Evolutionary conservation across 2,329 filamentous ascomycete genomes (phyloP).

Genomic region (Tolypocladium cylindrosporum): DNA sequence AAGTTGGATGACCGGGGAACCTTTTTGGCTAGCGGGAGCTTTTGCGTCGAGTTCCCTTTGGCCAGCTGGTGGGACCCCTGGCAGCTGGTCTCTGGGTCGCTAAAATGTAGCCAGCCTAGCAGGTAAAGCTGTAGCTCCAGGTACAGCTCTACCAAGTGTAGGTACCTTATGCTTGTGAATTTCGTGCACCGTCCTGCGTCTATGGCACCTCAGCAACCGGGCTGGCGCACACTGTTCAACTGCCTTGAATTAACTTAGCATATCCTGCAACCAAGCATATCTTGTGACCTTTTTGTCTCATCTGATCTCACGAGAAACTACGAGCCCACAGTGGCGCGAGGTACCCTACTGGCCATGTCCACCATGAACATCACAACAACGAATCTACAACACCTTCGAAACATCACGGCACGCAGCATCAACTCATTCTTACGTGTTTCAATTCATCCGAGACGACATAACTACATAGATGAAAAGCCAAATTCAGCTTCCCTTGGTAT

Average conservation of each 20-base stretch:
- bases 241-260: no score
- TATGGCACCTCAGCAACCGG: no score
- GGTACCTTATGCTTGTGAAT: no score
- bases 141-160: not conserved
- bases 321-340: no score
- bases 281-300: not conserved
- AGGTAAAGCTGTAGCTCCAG: not conserved
- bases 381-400: not conserved
- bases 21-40: not conserved
- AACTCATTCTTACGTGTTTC: slow-evolving; percentile 23
- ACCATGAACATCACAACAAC: not conserved
- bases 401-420: not conserved
- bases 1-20: not conserved
- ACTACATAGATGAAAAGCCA: slow-evolving; percentile 31
- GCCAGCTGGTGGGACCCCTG: not conserved
- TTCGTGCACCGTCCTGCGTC: no score
- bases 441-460: slow-evolving; percentile 31
- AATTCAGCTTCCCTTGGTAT: slow-evolving; percentile 26
- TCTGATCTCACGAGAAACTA: no score
- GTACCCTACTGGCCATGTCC: not conserved
- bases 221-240: no score
- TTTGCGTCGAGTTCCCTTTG: not conserved
- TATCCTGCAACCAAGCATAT: no score
- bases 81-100: not conserved
- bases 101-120: not conserved